Conservation (phyloP, 805 yeast species). For the Naumovozyma dairenensis region DNA sequence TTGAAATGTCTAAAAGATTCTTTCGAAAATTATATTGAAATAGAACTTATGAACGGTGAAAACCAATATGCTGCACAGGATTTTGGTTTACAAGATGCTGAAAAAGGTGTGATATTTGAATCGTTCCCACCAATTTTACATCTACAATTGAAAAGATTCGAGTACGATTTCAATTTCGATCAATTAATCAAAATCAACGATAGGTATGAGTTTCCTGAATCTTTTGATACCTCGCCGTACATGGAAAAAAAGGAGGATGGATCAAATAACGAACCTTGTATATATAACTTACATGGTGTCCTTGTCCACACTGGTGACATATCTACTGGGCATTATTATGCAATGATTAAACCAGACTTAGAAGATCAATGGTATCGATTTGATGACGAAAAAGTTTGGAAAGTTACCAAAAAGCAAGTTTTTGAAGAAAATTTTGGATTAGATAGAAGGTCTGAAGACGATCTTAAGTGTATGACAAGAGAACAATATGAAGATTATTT, state of each 20-base stretch:
- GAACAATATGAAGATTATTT: constrained; percentile 53
- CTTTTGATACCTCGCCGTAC: constrained; percentile 70
- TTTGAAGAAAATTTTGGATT: constrained; percentile 91
- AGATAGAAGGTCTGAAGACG: constrained; percentile 41
- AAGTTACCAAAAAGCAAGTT: constrained; percentile 74
- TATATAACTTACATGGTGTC: constrained; percentile 83
- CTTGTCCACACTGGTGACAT: constrained; percentile 93
- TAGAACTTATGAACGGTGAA: constrained; percentile 86
- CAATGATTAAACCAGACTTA: constrained; percentile 74
- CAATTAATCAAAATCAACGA: constrained; percentile 86
- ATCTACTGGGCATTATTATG: constrained; percentile 93
- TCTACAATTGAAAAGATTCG: constrained; percentile 86
- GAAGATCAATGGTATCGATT: constrained; percentile 76
- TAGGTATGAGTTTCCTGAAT: constrained; percentile 77
- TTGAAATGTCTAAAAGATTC: constrained; percentile 62
- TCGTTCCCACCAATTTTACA: constrained; percentile 89
- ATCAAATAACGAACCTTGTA: constrained; percentile 22
- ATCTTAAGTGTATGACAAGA: constrained; percentile 43
- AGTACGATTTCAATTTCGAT: constrained; percentile 85
- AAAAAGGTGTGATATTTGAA: constrained; percentile 89
- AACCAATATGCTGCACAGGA: constrained; percentile 91
- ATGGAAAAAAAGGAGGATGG: constrained; percentile 44
- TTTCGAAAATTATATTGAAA: constrained; percentile 77
- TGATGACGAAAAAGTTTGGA: constrained; percentile 92
- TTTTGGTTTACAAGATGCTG: constrained; percentile 87